These are phyloP conservation scores for Whalleya microplaca DNA, from an alignment of 2,329 filamentous ascomycete species.

Conservation along the genomic window DNA sequence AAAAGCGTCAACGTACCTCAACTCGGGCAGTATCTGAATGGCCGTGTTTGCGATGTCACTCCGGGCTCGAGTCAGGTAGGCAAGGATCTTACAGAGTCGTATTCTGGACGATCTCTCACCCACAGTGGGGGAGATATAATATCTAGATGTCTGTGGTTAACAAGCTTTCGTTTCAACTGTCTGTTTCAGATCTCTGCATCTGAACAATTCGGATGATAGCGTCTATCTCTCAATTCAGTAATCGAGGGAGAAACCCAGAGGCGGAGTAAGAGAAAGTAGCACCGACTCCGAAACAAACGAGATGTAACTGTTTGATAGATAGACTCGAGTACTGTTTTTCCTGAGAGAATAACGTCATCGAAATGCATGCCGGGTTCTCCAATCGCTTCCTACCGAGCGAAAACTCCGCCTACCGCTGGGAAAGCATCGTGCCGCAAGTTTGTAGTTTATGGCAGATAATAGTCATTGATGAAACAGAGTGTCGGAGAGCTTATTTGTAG, in stretches of 20 bases:
- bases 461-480: too few species aligned
- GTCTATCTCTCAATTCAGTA: not conserved
- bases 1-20: too few species aligned
- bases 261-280: not conserved
- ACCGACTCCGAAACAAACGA: not conserved
- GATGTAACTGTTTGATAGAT: too few species aligned
- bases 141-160: not conserved
- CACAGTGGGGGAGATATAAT: constrained; percentile 2
- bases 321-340: too few species aligned
- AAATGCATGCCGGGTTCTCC: not conserved
- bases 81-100: constrained; percentile 5
- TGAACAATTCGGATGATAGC: not conserved
- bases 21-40: too few species aligned
- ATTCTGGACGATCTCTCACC: constrained; percentile 5
- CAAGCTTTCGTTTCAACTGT: constrained; percentile 12
- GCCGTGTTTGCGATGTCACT: too few species aligned
- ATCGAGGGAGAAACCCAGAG: not conserved
- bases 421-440: too few species aligned
- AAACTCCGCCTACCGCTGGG: not conserved
- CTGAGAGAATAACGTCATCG: not conserved
- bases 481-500: too few species aligned
- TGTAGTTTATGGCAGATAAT: too few species aligned
- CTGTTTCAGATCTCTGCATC: constrained; percentile 9
- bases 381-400: not conserved
- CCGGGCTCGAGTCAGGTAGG: too few species aligned